Percentiles rank a stretch among this genome's conserved stretches.
Conservation (phyloP, 805 yeast species). For the Tetrapisispora iriomotensis region DNA sequence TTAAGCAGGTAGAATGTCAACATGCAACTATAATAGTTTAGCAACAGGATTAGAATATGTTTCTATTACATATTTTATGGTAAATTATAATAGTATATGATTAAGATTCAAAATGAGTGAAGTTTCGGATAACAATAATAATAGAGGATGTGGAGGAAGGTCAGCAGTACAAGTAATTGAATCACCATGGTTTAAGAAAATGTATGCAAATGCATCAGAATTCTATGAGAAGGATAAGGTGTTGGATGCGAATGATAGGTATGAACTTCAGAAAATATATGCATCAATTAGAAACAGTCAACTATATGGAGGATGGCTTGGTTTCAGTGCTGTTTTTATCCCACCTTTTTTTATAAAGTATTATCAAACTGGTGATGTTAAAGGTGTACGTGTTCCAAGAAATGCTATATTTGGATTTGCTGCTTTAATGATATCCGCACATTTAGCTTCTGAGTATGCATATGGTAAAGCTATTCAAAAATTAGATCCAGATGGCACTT, state of each 20-base stretch:
- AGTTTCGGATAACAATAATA: too few species aligned
- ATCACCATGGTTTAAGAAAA: constrained; percentile 30
- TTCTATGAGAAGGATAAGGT: constrained; percentile 42
- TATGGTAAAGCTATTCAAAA: constrained; percentile 26
- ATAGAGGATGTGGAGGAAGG: too few species aligned
- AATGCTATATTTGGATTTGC: constrained; percentile 35
- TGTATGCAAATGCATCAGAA: constrained; percentile 34
- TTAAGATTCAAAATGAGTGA: background rate
- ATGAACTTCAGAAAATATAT: constrained; percentile 32
- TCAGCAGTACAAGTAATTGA: background rate
- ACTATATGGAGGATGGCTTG: constrained; percentile 32
- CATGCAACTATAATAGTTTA: too few species aligned
- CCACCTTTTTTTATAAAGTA: constrained; percentile 35
- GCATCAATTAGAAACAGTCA: constrained; percentile 30
- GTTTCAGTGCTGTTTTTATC: constrained; percentile 34
- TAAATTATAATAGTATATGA: too few species aligned
- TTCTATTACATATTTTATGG: too few species aligned
- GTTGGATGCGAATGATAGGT: constrained; percentile 35
- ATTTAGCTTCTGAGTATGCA: constrained; percentile 24
- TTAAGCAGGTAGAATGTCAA: too few species aligned
- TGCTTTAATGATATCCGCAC: constrained; percentile 30
- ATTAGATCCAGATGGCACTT: constrained; percentile 16
- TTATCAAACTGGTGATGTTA: constrained; percentile 25
- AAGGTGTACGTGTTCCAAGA: constrained; percentile 34
- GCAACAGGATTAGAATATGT: too few species aligned